These are phyloP conservation scores for Colletotrichum cuscutae DNA, from an alignment of 2,329 filamentous ascomycete genomes.

Conservation along the genomic window DNA sequence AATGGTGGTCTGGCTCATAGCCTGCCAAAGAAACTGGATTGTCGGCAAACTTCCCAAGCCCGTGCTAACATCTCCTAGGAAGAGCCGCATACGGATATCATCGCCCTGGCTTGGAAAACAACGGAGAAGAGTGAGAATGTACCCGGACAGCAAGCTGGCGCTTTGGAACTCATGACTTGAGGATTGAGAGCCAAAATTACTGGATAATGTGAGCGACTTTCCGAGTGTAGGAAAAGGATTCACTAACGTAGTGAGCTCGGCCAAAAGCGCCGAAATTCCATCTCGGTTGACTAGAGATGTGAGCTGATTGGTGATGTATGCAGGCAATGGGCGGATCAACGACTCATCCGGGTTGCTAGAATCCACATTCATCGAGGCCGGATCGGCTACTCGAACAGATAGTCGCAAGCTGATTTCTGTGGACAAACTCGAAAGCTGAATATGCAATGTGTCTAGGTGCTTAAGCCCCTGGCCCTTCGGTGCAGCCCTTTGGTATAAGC, in stretches of 20 bases:
- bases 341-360: slow-evolving; percentile 38
- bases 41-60: slow-evolving; percentile 64
- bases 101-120: slow-evolving; percentile 86
- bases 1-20: slow-evolving; percentile 54
- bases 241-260: slow-evolving; percentile 31
- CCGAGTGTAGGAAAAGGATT: too few species aligned
- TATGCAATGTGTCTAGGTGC: slow-evolving; percentile 63
- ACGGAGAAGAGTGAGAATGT: slow-evolving; percentile 84
- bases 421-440: slow-evolving; percentile 63
- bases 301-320: slow-evolving; percentile 74
- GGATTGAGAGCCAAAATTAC: slow-evolving; percentile 37
- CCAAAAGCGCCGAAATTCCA: slow-evolving; percentile 74
- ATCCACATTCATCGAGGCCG: slow-evolving; percentile 28
- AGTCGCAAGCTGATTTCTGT: slow-evolving; percentile 61
- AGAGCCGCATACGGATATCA: slow-evolving; percentile 95
- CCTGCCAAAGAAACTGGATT: slow-evolving; percentile 87
- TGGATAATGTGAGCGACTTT: slow-evolving; percentile 9
- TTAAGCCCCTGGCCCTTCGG: slow-evolving; percentile 48
- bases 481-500: slow-evolving; percentile 57
- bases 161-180: slow-evolving; percentile 44
- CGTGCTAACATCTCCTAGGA: slow-evolving; percentile 74
- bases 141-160: slow-evolving; percentile 78
- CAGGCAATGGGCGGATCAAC: slow-evolving; percentile 50
- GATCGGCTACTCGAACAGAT: slow-evolving; percentile 35
- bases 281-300: slow-evolving; percentile 78